These are phyloP conservation scores for Vicia sativa DNA, from an alignment of 306 rosid species.

Conservation along the genomic window DNA sequence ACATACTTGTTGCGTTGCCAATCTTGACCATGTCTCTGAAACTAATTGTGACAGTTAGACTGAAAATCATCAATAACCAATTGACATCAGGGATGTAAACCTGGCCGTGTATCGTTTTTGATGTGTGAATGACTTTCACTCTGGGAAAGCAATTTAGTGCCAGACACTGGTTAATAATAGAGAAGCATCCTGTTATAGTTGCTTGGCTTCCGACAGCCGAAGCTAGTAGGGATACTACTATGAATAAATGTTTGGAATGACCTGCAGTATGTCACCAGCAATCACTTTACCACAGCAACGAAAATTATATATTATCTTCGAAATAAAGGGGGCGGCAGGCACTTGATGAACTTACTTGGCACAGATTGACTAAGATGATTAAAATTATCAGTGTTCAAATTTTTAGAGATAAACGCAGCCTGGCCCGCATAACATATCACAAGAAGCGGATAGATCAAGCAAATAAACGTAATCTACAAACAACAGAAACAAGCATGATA, in stretches of 20 bases:
- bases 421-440: conserved; percentile 77
- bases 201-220: conserved; percentile 94
- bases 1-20: conserved; percentile 65
- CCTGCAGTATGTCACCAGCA: conserved; percentile 46
- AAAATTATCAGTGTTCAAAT: conserved; percentile 41
- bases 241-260: conserved; percentile 49
- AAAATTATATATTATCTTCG: neutral
- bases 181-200: conserved; percentile 82
- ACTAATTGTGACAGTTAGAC: conserved; percentile 69
- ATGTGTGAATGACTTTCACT: conserved; percentile 91
- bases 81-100: conserved; percentile 89
- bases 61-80: conserved; percentile 83
- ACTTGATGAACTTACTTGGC: conserved; percentile 55
- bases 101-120: conserved; percentile 71
- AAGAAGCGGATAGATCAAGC: conserved; percentile 82
- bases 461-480: conserved; percentile 69
- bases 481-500: conserved; percentile 23
- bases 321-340: conserved; percentile 11
- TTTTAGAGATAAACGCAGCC: conserved; percentile 75
- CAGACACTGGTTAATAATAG: conserved; percentile 79
- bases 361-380: conserved; percentile 69
- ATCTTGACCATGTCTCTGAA: conserved; percentile 66
- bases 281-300: conserved; percentile 28
- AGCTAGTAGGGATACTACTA: conserved; percentile 60
- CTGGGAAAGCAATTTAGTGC: conserved; percentile 91